Base-by-base conservation (phyloP, 179 eudicot genomes). In the Dionaea muscipula region DNA sequence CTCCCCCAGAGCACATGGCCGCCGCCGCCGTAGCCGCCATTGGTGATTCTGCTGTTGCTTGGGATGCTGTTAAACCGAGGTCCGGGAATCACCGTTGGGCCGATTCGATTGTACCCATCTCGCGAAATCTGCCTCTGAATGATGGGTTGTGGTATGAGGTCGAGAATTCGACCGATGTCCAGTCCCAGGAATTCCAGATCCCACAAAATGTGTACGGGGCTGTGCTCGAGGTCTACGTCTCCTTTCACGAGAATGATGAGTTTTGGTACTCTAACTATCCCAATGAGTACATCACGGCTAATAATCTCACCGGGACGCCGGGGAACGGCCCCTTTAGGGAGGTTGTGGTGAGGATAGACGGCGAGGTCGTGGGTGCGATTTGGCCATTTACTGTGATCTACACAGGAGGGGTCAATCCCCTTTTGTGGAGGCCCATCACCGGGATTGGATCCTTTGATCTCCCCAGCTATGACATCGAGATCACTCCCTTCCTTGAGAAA, bases 141-240 rank as follows among this genome's bases (percentile, higher is more conserved):
- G 96, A 82, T 67, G 98, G 98, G 69, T 69, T 91, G 60, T 91
- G 98, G 98, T 91, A 87, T 63, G 81, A 80, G 68, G 68, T 91
- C 20, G 50, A 73, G 56, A 84, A 75, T 51, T 67, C 83, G 0
- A 74, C 76, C n/a, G 81, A 87, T 58, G 35, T 64, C 0, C 50
- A 72, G 56, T 52, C 50, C 1, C 82, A 82, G 61, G 67, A 74
- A 26, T 65, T 87, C 22, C 33, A 33, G 35, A 70, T 87, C 55
- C 98, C 98, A 0, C 66, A 28, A 26, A 91, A 91, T 73, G 84
- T 68, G 9, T 87, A 84, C 45, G 77, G 80, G 57, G 98, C 86
- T 68, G 91, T 87, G 61, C 59, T 87, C 54, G 98, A 91, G 71
- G 86, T 91, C 47, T 87, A 82, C 60, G 88, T 91, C 8, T 91